These are phyloP conservation scores for Elongisporangium senticosum DNA, from an alignment of 352 stramenopile species.

Conservation along the genomic window DNA sequence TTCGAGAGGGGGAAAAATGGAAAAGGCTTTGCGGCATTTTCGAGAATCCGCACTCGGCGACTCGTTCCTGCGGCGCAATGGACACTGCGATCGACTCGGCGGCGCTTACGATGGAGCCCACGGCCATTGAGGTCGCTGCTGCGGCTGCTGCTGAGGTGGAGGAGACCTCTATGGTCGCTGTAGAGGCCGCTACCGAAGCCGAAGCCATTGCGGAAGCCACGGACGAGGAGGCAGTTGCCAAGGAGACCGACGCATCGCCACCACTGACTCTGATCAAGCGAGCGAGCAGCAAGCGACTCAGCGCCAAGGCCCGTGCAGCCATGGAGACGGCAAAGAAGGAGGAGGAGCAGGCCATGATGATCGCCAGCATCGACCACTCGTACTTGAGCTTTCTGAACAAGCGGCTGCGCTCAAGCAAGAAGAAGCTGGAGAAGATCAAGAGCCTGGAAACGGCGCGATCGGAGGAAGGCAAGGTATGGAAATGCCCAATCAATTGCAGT, in stretches of 20 bases:
- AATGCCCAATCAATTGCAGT: not conserved
- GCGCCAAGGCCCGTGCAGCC: constrained; percentile 15
- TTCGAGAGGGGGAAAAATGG: not conserved
- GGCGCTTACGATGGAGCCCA: not conserved
- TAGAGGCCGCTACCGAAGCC: not conserved
- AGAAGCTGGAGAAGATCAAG: constrained; percentile 86
- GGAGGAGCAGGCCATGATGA: constrained; percentile 24
- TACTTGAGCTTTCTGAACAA: constrained; percentile 83
- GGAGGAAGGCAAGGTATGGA: constrained; percentile 37
- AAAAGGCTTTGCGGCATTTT: not conserved
- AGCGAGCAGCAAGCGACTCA: constrained; percentile 7
- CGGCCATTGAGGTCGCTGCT: not conserved
- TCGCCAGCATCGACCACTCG: constrained; percentile 56
- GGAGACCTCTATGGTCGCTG: not conserved
- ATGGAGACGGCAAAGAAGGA: constrained; percentile 22
- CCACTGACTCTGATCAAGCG: not conserved
- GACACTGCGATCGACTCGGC: not conserved
- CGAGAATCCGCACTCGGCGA: not conserved
- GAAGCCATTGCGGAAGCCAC: not conserved
- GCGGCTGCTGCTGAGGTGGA: not conserved
- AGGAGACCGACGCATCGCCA: not conserved
- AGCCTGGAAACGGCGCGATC: constrained; percentile 38
- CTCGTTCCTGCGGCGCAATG: not conserved
- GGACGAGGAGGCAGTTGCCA: not conserved
- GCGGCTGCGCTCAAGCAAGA: constrained; percentile 72